Base-by-base conservation (phyloP, 768 basidiomycete species). In the Solioccasus polychromus region DNA sequence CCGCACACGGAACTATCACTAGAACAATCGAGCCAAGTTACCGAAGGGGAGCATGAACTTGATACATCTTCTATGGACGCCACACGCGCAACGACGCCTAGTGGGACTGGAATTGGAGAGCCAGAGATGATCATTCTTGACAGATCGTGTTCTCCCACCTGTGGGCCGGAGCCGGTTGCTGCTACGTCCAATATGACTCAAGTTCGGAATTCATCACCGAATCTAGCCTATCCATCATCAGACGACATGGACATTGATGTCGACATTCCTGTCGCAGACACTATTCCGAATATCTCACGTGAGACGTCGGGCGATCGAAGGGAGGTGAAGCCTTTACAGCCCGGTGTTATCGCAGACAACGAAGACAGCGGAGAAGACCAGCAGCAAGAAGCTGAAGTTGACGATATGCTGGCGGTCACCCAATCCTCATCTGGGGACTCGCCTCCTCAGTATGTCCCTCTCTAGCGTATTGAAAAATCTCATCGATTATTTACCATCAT, bases 331-430 rank as follows among this genome's bases (percentile, higher is more conserved):
- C 23, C 45, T 23, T 43, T 32, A 8, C 49, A 37, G 26, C 23
- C 45, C 17, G 42, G 26, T n/a, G 46, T 38, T 28, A 24, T 45
- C 8, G 31, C 26, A 17, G 60, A 67, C 35, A 55, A 47, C 8
- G 64, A 64, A 32, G 62, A 68, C 32, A 48, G 50, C 35, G 38
- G 45, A 20, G 64, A 62, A 25, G 66, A 66, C 24, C 60, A 54
- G 35, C 52, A 54, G 22, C 66, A 66, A 32, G 64, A 66, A 47
- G 60, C 54, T 14, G 64, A 66, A 29, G 64, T 66, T 32, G 56
- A 60, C 26, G 51, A 58, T 41, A 68, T 66, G 64, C 31, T 66
- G 30, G 48, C 49, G 11, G 47, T 60, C n/a, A 45, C 43, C 10
- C 64, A 41, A 20, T 35, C 55, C 25, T 29, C 56, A 11, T n/a